Conservation (phyloP, 2,329 filamentous ascomycete species). For the Phialocephala subalpina region DNA sequence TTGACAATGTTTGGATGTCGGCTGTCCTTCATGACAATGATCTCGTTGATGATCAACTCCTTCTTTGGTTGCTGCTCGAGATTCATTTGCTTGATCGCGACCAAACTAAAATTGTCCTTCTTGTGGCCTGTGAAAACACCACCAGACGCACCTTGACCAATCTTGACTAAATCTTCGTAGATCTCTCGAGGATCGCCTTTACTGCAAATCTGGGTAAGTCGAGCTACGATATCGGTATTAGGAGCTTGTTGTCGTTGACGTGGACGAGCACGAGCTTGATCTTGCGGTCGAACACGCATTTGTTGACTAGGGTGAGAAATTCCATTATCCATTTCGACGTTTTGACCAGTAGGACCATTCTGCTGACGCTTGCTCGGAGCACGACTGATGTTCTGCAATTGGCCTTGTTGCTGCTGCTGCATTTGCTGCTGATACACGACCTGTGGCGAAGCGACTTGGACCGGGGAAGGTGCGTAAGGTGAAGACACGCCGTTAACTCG, state of each 20-base stretch:
- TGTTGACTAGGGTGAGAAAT: conserved; percentile 45
- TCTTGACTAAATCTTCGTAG: conserved; percentile 90
- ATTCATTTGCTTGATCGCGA: conserved; percentile 99
- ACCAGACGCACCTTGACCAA: conserved; percentile 95
- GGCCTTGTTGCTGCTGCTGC: conserved; percentile 83
- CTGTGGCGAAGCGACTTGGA: conserved; percentile 40
- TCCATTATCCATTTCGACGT: conserved; percentile 42
- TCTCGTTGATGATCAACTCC: conserved; percentile 98
- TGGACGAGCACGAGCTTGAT: conserved; percentile 51
- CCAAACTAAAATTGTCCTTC: conserved; percentile 81
- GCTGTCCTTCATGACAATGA: conserved; percentile 98
- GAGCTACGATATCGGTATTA: conserved; percentile 81
- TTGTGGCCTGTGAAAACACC: conserved; percentile 95
- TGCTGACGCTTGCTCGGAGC: conserved; percentile 78
- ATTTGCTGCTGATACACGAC: conserved; percentile 67
- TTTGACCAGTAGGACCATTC: conserved; percentile 52
- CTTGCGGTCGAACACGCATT: not conserved
- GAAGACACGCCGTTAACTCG: conserved; percentile 60
- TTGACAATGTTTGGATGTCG: conserved; percentile 99
- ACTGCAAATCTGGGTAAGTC: conserved; percentile 88
- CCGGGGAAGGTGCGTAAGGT: conserved; percentile 30
- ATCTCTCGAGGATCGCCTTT: conserved; percentile 88
- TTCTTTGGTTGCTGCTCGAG: conserved; percentile 98
- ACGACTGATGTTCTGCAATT: conserved; percentile 79
- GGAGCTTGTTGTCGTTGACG: conserved; percentile 83